These are phyloP conservation scores for Arthrobotrys musiformis DNA, from an alignment of 2,329 filamentous ascomycete species.

Conservation along the genomic window DNA sequence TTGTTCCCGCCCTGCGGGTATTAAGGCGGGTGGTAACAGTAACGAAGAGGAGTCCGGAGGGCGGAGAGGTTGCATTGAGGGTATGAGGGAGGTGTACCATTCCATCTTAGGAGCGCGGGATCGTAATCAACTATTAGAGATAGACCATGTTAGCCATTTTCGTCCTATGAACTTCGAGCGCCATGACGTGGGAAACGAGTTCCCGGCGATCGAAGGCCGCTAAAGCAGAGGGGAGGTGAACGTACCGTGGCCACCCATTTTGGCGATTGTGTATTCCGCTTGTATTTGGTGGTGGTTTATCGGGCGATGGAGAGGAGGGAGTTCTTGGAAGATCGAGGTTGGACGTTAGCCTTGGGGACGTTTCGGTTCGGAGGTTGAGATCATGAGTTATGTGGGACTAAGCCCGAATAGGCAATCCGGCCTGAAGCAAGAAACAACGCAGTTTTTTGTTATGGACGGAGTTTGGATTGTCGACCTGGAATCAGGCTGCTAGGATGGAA, in stretches of 20 bases:
- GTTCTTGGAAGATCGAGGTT: background rate
- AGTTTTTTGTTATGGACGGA: no score
- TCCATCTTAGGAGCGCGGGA: slow-evolving; percentile 50
- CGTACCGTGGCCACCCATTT: slow-evolving; percentile 38
- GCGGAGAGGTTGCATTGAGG: background rate
- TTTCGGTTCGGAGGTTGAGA: slow-evolving; percentile 51
- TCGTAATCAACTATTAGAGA: slow-evolving; percentile 41
- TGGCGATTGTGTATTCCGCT: slow-evolving; percentile 21
- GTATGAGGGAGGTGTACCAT: slow-evolving; percentile 21
- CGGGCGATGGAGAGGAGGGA: background rate
- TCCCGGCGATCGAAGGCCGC: background rate
- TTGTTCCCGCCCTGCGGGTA: no score
- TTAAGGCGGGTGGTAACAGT: background rate
- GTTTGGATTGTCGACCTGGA: no score
- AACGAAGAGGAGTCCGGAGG: background rate
- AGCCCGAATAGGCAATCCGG: slow-evolving; percentile 1
- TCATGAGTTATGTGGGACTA: slow-evolving; percentile 1
- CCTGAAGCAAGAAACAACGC: slow-evolving; percentile 16
- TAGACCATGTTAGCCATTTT: slow-evolving; percentile 13
- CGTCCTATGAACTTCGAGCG: background rate
- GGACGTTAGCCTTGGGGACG: background rate
- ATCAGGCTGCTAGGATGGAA: no score
- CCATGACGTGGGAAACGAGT: background rate
- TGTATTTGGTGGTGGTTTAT: slow-evolving; percentile 10
- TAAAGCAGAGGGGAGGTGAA: background rate